Percentiles rank a stretch among this genome's conserved stretches.
Conservation (phyloP, 768 basidiomycete species). For the Cystofilobasidium bisporidii region DNA sequence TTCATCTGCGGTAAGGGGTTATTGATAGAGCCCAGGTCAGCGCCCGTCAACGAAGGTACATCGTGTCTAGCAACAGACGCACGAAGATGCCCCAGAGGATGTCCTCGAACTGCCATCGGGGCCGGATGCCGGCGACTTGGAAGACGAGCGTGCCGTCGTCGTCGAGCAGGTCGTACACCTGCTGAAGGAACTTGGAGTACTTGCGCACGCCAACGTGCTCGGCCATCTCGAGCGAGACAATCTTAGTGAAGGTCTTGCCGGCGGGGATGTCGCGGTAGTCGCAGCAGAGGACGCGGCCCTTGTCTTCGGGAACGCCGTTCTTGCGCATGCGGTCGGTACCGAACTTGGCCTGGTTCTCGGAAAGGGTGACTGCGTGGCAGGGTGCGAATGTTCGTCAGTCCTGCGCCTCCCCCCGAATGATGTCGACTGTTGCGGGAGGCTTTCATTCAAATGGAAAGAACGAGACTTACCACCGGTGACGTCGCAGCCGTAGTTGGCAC, state of each 20-base stretch:
- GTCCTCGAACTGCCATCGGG: slow-evolving; percentile 97
- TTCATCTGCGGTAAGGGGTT: slow-evolving; percentile 40
- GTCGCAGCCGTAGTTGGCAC: slow-evolving; percentile 94
- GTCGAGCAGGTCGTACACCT: slow-evolving; percentile 85
- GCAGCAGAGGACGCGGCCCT: slow-evolving; percentile 81
- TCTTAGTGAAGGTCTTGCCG: slow-evolving; percentile 77
- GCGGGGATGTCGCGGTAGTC: slow-evolving; percentile 78
- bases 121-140: slow-evolving; percentile 95
- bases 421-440: too few species aligned
- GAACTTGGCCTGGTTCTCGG: slow-evolving; percentile 80
- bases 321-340: slow-evolving; percentile 75
- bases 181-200: slow-evolving; percentile 75
- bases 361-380: slow-evolving; percentile 61
- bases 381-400: too few species aligned
- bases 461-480: slow-evolving; percentile 58
- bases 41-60: background rate
- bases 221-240: slow-evolving; percentile 95
- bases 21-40: too few species aligned
- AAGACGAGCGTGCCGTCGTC: slow-evolving; percentile 90
- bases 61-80: slow-evolving; percentile 57
- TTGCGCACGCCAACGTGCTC: slow-evolving; percentile 97
- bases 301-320: slow-evolving; percentile 62
- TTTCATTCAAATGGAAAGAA: too few species aligned
- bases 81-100: slow-evolving; percentile 95
- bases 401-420: too few species aligned